Base-by-base conservation (phyloP, 2,329 filamentous ascomycete species). In the Aureobasidium sp. region DNA sequence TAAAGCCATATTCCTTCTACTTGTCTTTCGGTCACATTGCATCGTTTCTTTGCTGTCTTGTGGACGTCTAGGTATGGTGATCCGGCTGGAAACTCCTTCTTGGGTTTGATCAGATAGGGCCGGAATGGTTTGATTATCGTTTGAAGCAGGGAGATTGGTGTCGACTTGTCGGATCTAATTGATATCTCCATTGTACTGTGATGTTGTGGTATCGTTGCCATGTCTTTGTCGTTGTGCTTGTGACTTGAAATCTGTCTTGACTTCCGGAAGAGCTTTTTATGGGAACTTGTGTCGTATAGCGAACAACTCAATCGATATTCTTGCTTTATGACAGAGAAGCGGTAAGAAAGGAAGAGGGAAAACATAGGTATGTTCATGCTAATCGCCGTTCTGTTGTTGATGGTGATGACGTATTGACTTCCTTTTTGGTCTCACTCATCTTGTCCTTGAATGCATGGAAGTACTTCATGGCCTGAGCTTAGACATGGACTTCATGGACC, bases 1-100 rank as follows among this genome's bases (percentile, higher is more conserved):
- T 81, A 82, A 23, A 81, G 70, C 65, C 75, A 75, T 13, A 80
- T 75, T 50, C 72, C 76, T 44, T 76, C 74, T 13, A 79, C 72
- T 51, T 67, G 69, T 9, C 77, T 72, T 64, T 81, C 74, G 5
- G 64, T 66, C n/a, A 78, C 67, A 9, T 70, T 70, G 66, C 75
- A 76, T 39, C 64, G 64, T 59, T 68, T 70, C 2, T 68, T 65
- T 9, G 73, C 71, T 5, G 73, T 71, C 48, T 70, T 70, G 20
- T 72, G 71, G 1, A 75, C 70, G 5, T 70, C 69, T 1, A 81
- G 70, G 27, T 68, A 68, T 8, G 74, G 72, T 3, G 77, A 79
- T 46, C 77, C 78, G 23, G 73, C 66, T 8, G 77, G 75, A 8
- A 61, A 66, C 10, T 57, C 63, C 13, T 66, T 66, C 32, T 69